These are phyloP conservation scores for Plasmodium malariae DNA, from an alignment of 169 alveolate genomes.

Conservation along the genomic window DNA sequence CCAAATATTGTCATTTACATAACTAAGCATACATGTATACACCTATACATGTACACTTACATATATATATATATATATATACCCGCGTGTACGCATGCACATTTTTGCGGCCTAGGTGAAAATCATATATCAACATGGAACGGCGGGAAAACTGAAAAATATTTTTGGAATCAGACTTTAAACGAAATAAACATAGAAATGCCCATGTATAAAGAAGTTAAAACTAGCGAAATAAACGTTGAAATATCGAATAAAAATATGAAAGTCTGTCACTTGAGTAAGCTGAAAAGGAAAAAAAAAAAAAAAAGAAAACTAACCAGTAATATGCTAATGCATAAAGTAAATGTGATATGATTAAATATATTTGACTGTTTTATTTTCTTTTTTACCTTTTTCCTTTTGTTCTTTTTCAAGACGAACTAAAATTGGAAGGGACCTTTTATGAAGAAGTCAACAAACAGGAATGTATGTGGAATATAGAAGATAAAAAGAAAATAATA, in stretches of 20 bases:
- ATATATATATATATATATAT: neutral
- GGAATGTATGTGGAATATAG: slow-evolving; percentile 85
- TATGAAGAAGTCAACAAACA: slow-evolving; percentile 78
- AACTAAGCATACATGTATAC: neutral
- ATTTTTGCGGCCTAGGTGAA: slow-evolving; percentile 22
- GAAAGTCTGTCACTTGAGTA: slow-evolving; percentile 47
- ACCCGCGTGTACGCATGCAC: neutral
- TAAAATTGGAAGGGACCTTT: slow-evolving; percentile 60
- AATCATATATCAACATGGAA: slow-evolving; percentile 81
- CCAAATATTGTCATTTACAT: neutral
- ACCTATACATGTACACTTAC: neutral
- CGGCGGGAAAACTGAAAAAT: slow-evolving; percentile 82
- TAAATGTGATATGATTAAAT: neutral
- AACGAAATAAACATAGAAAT: slow-evolving; percentile 83
- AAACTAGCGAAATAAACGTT: slow-evolving; percentile 61
- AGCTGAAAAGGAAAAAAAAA: slow-evolving; percentile 7
- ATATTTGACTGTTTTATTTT: neutral
- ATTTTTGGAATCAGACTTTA: slow-evolving; percentile 85
- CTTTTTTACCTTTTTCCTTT: neutral
- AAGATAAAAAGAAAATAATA: slow-evolving; percentile 81
- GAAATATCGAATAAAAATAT: slow-evolving; percentile 50
- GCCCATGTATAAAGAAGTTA: slow-evolving; percentile 54
- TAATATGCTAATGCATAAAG: too few relatives aligned
- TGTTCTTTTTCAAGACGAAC: slow-evolving; percentile 10
- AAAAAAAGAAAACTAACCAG: too few relatives aligned